Percentiles rank a stretch among this genome's conserved stretches.
Conservation (phyloP, 306 rosid species). For the Cotoneaster glaucophyllus region DNA sequence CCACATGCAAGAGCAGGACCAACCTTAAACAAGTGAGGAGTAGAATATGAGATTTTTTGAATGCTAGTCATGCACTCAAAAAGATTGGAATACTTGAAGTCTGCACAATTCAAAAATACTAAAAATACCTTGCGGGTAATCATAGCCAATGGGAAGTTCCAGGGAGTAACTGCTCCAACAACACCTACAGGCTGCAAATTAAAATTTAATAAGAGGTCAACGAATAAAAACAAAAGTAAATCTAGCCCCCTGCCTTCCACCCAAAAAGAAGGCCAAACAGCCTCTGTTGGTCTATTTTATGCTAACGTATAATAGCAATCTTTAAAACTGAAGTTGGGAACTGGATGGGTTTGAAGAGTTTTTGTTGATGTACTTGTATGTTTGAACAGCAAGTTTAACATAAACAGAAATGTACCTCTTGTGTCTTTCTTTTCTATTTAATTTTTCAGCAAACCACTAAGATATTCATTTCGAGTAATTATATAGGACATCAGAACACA, state of each 20-base stretch:
- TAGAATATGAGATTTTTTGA: slow-evolving; percentile 9
- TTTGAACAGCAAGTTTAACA: not conserved
- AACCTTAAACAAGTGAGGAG: slow-evolving; percentile 48
- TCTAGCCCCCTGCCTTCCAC: slow-evolving; percentile 1
- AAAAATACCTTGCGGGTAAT: slow-evolving; percentile 78
- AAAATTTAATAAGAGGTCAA: not conserved
- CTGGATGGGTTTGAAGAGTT: not conserved
- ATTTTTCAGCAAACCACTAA: not conserved
- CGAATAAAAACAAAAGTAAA: not conserved
- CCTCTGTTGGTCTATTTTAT: not conserved
- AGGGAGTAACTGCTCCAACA: slow-evolving; percentile 87
- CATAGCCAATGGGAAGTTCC: slow-evolving; percentile 99
- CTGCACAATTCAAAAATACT: slow-evolving; percentile 11
- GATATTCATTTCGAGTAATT: not conserved
- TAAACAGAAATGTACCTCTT: not conserved
- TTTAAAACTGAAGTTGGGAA: not conserved
- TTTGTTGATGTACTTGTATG: no score
- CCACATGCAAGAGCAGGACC: slow-evolving; percentile 99
- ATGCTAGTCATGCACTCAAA: not conserved
- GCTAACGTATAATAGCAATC: not conserved
- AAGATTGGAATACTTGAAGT: slow-evolving; percentile 1
- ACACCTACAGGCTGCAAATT: slow-evolving; percentile 93
- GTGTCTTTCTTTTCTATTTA: no score
- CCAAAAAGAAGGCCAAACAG: not conserved
- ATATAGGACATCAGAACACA: slow-evolving; percentile 9